Conservation (phyloP, 768 basidiomycete species). For the Chalciporus piperatus region DNA sequence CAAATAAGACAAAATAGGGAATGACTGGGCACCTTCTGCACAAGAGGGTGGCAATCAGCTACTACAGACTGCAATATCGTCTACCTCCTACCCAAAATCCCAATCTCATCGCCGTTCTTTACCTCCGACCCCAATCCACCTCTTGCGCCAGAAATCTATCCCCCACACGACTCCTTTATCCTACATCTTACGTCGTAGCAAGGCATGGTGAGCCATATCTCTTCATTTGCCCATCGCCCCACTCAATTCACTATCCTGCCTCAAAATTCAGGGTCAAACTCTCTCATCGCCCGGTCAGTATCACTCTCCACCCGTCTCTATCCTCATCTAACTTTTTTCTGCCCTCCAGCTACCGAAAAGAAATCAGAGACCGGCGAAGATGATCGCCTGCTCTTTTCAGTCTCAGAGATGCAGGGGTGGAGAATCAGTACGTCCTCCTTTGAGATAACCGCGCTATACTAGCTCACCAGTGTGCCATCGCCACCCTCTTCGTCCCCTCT, state of each 20-base stretch:
- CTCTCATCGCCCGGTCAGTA: conserved; percentile 73
- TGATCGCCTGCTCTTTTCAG: conserved; percentile 66
- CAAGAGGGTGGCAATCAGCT: neutral
- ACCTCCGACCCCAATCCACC: neutral
- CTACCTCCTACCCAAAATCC: neutral
- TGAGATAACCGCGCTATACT: neutral
- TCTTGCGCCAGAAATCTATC: neutral
- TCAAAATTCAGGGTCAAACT: conserved; percentile 71
- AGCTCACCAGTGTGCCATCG: conserved; percentile 2
- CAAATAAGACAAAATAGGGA: conserved; percentile 35
- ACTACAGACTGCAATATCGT: too few species aligned
- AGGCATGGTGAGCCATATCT: conserved; percentile 26
- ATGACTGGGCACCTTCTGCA: conserved; percentile 5
- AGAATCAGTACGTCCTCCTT: conserved; percentile 75
- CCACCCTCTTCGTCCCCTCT: neutral
- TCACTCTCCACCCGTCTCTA: conserved; percentile 1
- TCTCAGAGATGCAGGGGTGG: conserved; percentile 99
- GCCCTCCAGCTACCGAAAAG: conserved; percentile 73
- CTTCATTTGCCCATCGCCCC: conserved; percentile 1
- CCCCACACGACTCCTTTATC: neutral
- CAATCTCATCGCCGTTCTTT: conserved; percentile 2
- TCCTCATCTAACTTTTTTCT: neutral
- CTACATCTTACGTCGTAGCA: conserved; percentile 27
- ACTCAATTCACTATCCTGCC: conserved; percentile 2
- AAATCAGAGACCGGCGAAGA: conserved; percentile 70